Evolutionary conservation across 106 monocot genomes (phyloP), one percentile per base, ranked within the genome.

Genomic region (Dendrobium huoshanense): DNA sequence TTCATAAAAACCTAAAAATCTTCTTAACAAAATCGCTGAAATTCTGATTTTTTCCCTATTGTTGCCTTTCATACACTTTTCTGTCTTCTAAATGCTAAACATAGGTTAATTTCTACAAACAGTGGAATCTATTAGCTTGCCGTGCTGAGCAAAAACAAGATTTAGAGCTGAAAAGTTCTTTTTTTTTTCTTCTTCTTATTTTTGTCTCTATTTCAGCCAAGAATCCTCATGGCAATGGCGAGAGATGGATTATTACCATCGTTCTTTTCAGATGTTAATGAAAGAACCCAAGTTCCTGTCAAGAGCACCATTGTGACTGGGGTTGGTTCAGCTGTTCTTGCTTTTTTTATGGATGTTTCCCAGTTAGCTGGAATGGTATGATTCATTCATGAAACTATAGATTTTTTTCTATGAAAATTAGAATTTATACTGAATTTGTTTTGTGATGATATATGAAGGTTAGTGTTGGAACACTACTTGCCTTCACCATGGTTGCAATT

Each of bases 161-260:
- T 65, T 65, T 25, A 0, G 8, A 65, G 22, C 64, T 65, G 7
- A 65, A 65, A 65, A 65, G 0, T 37, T 37, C 37, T 37, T 31
- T 0, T 31, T 31, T 31, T 31, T 0, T 37, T 37, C 1, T 24
- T 8, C 1, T 3, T 7, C 56, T 58, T 40, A 20, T 75, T 22
- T 72, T 17, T 40, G 18, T 15, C 51, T 51, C 55, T 85, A n/a
- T 73, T 8, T 24, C 90, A 96, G 96, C 96, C 96, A 79, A 92
- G 96, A 83, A 96, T 96, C 82, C 77, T 96, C 77, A 94, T 96
- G 96, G 94, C 96, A 44, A 96, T 96, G 96, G 88, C 96, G 41
- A 87, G 96, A 86, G 96, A 96, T 87, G 96, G 96, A 70, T 82
- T 96, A 51, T 79, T 96, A 83, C 96, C 93, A 13, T 44, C 91